phyloP scores from a whole-genome alignment of 768 basidiomycete species.

The Kwoniella sp. region DNA sequence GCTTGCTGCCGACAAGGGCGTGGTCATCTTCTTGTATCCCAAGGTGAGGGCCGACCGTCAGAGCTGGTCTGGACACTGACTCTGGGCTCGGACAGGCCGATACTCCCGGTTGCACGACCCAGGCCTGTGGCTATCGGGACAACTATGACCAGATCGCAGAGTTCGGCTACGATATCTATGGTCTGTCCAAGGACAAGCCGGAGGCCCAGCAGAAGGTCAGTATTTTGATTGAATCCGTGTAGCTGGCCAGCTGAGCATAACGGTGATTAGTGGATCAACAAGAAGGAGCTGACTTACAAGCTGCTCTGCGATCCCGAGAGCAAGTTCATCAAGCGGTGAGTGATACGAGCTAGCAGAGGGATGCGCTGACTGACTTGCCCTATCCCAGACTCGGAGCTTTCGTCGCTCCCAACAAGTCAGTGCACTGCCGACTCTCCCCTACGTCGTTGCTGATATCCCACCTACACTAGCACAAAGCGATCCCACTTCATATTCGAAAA shows the following conservation, averaged over 20 bases:
- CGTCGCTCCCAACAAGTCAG: constrained; percentile 59
- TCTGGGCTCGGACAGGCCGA: constrained; percentile 53
- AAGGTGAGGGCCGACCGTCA: too few relatives aligned
- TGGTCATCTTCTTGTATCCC: constrained; percentile 58
- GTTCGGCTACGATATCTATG: constrained; percentile 70
- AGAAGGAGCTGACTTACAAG: constrained; percentile 81
- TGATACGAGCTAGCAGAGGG: too few relatives aligned
- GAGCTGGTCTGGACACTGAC: not conserved
- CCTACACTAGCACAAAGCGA: constrained; percentile 65
- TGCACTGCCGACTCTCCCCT: not conserved
- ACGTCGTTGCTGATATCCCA: not conserved
- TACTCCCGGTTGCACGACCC: constrained; percentile 72
- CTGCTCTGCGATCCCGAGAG: constrained; percentile 86
- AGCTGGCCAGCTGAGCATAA: not conserved
- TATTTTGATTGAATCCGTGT: not conserved
- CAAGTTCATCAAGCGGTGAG: constrained; percentile 58
- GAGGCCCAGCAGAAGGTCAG: constrained; percentile 77
- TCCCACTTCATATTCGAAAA: constrained; percentile 92
- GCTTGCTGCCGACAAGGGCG: constrained; percentile 63
- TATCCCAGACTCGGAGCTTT: constrained; percentile 64
- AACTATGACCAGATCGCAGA: constrained; percentile 69
- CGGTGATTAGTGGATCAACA: constrained; percentile 35
- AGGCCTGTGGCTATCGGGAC: constrained; percentile 90
- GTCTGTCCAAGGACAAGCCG: constrained; percentile 56
- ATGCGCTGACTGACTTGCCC: not conserved